Conservation (phyloP, 345 rosid species). For the Turnera subulata region DNA sequence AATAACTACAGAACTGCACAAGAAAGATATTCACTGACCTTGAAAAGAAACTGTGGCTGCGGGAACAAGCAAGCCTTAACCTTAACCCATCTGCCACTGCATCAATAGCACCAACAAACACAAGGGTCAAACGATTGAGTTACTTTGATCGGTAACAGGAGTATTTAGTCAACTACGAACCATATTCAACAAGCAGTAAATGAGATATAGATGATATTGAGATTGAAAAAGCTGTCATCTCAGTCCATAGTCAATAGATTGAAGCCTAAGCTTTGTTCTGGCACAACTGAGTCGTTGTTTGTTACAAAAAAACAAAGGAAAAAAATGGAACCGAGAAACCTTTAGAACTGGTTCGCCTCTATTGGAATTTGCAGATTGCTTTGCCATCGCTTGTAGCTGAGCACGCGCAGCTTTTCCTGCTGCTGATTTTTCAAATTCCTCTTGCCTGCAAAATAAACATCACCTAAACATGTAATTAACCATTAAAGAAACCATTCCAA, state of each 20-base stretch:
- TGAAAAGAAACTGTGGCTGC: constrained; percentile 11
- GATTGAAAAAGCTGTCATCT: background rate
- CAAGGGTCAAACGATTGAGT: constrained; percentile 9
- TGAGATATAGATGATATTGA: background rate
- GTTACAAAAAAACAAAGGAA: background rate
- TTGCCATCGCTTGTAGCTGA: constrained; percentile 64
- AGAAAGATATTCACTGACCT: constrained; percentile 15
- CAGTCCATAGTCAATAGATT: background rate
- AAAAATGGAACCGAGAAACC: constrained; percentile 29
- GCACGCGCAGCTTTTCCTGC: constrained; percentile 91
- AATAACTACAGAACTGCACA: too few relatives aligned
- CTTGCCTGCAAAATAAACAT: constrained; percentile 53
- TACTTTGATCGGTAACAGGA: constrained; percentile 1
- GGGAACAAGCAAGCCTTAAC: constrained; percentile 5
- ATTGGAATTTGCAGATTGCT: constrained; percentile 63
- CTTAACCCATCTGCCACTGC: constrained; percentile 67
- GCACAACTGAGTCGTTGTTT: background rate
- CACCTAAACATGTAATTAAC: background rate
- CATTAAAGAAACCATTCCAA: background rate
- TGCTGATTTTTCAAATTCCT: constrained; percentile 78
- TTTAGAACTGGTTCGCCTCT: constrained; percentile 85
- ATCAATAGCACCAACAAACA: constrained; percentile 26
- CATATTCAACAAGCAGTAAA: background rate
- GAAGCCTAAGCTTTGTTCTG: background rate
- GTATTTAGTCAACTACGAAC: background rate